Evolutionary conservation across 2,329 filamentous ascomycete species (phyloP).

Genomic region (Pseudogymnoascus sp.): DNA sequence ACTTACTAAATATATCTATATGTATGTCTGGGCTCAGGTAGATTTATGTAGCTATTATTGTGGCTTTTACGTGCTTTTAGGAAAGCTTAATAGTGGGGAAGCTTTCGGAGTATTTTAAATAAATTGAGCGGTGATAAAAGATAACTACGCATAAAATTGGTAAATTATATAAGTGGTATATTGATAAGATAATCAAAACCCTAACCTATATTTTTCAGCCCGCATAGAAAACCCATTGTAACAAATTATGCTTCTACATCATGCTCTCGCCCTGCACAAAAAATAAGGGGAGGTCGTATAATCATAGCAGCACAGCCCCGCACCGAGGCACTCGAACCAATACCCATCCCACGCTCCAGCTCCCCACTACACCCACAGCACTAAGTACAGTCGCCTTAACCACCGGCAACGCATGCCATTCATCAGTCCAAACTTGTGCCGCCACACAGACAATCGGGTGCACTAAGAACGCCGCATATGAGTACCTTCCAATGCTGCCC

Average conservation of each 20-base stretch:
- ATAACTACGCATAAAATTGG: not conserved
- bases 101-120: not conserved
- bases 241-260: not conserved
- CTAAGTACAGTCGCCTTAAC: not conserved
- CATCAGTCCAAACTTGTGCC: not conserved
- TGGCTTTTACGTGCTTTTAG: not conserved
- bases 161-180: not conserved
- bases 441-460: constrained; percentile 12
- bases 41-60: not conserved
- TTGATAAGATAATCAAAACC: not conserved
- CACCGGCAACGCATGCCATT: not conserved
- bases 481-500: constrained; percentile 11
- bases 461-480: constrained; percentile 14
- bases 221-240: not conserved
- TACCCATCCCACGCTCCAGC: not conserved
- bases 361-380: not conserved
- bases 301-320: not conserved
- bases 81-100: not conserved
- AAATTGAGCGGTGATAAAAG: not conserved
- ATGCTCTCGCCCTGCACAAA: not conserved
- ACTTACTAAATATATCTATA: not conserved
- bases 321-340: not conserved
- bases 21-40: not conserved
- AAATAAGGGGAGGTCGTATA: not conserved
- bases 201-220: not conserved